These are phyloP conservation scores for Alternaria incomplexa DNA, from an alignment of 2,329 filamentous ascomycete genomes.

Conservation along the genomic window DNA sequence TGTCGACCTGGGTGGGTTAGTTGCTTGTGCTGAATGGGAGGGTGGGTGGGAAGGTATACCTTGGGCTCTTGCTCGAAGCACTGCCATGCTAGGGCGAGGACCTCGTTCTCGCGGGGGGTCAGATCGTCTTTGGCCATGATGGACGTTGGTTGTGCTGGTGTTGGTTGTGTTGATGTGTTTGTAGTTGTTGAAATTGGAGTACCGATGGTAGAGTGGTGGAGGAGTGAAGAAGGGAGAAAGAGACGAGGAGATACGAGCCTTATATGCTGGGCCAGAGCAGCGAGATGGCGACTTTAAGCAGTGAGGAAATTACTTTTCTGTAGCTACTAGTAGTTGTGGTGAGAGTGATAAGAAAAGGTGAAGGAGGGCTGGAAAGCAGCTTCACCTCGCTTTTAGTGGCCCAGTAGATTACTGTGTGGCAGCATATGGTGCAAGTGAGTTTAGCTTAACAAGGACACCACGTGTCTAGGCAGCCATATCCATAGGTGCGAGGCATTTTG, in stretches of 20 bases:
- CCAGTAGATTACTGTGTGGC: neutral
- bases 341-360: slow-evolving; percentile 9
- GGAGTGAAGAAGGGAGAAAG: neutral
- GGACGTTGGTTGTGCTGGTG: neutral
- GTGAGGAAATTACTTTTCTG: slow-evolving; percentile 5
- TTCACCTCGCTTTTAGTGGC: slow-evolving; percentile 1
- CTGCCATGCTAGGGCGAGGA: slow-evolving; percentile 43
- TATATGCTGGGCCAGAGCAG: neutral
- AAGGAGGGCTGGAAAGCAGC: neutral
- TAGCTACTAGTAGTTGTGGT: neutral
- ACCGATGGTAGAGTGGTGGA: neutral
- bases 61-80: slow-evolving; percentile 43
- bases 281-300: neutral
- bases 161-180: neutral
- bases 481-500: neutral
- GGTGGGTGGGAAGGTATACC: slow-evolving; percentile 16
- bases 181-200: neutral
- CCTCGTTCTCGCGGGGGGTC: slow-evolving; percentile 36
- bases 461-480: neutral
- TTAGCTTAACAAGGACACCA: neutral
- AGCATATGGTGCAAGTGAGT: neutral
- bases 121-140: slow-evolving; percentile 21
- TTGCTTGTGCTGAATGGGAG: slow-evolving; percentile 12
- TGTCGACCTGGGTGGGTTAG: slow-evolving; percentile 17
- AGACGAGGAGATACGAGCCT: neutral